These are phyloP conservation scores for Dioscorea cayenensis DNA, from an alignment of 116 monocot genomes.

Conservation along the genomic window DNA sequence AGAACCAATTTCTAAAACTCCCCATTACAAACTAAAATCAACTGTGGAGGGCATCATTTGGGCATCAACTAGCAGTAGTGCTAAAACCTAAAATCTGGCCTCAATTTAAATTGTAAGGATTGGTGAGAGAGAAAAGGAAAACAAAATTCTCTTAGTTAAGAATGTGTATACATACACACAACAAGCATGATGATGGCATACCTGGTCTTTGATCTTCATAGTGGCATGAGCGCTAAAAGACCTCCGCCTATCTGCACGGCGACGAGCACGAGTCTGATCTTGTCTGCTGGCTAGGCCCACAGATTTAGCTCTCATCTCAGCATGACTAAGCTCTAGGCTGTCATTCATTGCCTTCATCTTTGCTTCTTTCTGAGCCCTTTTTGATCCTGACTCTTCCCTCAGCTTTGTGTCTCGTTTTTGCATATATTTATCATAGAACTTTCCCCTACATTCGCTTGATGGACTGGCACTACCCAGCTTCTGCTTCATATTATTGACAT, in stretches of 20 bases:
- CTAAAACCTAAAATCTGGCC: too few species aligned
- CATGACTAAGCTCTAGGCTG: constrained; percentile 62
- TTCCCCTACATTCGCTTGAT: constrained; percentile 65
- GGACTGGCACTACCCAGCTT: constrained; percentile 25
- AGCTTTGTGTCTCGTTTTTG: constrained; percentile 80
- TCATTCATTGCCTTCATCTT: constrained; percentile 92
- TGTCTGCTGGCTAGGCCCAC: constrained; percentile 32
- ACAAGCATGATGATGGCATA: constrained; percentile 8
- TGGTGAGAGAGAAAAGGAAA: too few species aligned
- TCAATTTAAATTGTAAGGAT: too few species aligned
- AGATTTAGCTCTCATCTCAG: constrained; percentile 77
- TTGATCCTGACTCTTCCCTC: constrained; percentile 64
- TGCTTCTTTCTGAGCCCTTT: constrained; percentile 77
- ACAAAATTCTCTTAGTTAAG: too few species aligned
- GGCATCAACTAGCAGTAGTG: too few species aligned
- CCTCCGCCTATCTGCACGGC: constrained; percentile 48
- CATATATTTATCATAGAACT: constrained; percentile 85
- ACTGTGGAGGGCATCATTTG: too few species aligned
- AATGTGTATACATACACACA: too few species aligned
- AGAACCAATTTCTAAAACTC: too few species aligned
- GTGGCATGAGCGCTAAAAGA: constrained; percentile 33
- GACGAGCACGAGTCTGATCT: constrained; percentile 23
- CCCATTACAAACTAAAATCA: too few species aligned
- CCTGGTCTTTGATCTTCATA: constrained; percentile 54
- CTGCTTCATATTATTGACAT: constrained; percentile 18